phyloP scores from a whole-genome alignment of 768 basidiomycete species.

The Tulasnella sp. region DNA sequence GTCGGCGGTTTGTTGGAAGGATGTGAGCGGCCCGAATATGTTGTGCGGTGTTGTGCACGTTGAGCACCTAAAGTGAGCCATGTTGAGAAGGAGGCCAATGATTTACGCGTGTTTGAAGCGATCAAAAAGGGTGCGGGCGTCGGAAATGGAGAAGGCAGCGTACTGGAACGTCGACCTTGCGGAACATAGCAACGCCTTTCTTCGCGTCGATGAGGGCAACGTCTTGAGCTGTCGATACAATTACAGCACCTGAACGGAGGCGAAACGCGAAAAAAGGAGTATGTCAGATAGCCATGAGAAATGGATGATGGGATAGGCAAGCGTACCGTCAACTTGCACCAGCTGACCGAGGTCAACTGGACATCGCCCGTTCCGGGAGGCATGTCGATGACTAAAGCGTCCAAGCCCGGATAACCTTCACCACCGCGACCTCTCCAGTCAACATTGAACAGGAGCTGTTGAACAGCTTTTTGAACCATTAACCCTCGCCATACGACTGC shows the following conservation, averaged over 20 bases:
- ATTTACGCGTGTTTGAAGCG: slow-evolving; percentile 43
- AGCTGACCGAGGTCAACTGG: slow-evolving; percentile 86
- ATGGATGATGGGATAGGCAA: neutral
- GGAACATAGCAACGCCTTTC: slow-evolving; percentile 89
- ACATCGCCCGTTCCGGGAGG: slow-evolving; percentile 98
- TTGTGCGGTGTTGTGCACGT: slow-evolving; percentile 57
- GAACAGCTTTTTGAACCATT: slow-evolving; percentile 97
- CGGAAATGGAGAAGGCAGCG: slow-evolving; percentile 26
- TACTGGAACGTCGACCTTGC: slow-evolving; percentile 81
- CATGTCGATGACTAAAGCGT: slow-evolving; percentile 88
- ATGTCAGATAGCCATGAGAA: too few relatives aligned
- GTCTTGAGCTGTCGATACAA: slow-evolving; percentile 93
- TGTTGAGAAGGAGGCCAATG: slow-evolving; percentile 78
- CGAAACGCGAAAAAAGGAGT: neutral
- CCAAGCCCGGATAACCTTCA: slow-evolving; percentile 47
- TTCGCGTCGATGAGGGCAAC: slow-evolving; percentile 86
- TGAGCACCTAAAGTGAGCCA: slow-evolving; percentile 72
- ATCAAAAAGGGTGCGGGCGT: neutral
- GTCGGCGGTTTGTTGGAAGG: slow-evolving; percentile 52
- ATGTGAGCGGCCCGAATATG: slow-evolving; percentile 61
- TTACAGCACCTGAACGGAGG: slow-evolving; percentile 91
- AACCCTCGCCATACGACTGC: slow-evolving; percentile 75
- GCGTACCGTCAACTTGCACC: slow-evolving; percentile 70
- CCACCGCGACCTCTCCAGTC: slow-evolving; percentile 61
- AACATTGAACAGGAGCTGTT: slow-evolving; percentile 91